Evolutionary conservation across 257 asterid species (phyloP).

Genomic region (Striga asiatica): DNA sequence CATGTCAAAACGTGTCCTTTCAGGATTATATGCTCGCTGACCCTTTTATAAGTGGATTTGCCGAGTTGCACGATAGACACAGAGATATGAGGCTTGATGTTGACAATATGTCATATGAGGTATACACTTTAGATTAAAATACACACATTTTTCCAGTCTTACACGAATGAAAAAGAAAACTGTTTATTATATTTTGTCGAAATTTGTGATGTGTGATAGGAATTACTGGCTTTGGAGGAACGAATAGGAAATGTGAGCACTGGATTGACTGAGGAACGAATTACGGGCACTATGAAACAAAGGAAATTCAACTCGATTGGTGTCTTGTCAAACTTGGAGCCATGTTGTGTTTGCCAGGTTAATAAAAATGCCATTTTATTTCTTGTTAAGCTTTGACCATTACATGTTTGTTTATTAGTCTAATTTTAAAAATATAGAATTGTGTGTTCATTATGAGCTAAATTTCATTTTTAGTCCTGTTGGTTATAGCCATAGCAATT

Average conservation of each 20-base stretch:
- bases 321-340: slow-evolving; percentile 36
- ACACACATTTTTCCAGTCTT: neutral
- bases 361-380: slow-evolving; percentile 4
- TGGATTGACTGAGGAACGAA: slow-evolving; percentile 56
- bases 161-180: neutral
- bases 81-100: slow-evolving; percentile 89
- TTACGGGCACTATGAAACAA: slow-evolving; percentile 36
- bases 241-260: slow-evolving; percentile 81
- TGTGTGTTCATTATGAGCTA: too few species aligned
- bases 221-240: slow-evolving; percentile 84
- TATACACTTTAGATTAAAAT: slow-evolving; percentile 14
- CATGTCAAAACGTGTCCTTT: neutral
- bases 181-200: neutral
- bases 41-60: slow-evolving; percentile 42
- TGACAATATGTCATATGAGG: slow-evolving; percentile 95
- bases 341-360: slow-evolving; percentile 90
- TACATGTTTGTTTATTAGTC: too few species aligned
- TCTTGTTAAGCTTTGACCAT: neutral
- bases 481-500: too few species aligned
- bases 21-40: slow-evolving; percentile 64
- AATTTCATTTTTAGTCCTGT: too few species aligned
- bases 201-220: slow-evolving; percentile 30
- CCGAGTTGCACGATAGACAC: slow-evolving; percentile 74
- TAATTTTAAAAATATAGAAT: too few species aligned
- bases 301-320: slow-evolving; percentile 24